Evolutionary conservation across 2,329 filamentous ascomycete genomes (phyloP), one percentile per base, ranked within the genome.

Genomic region (Penicillium vulpinum): DNA sequence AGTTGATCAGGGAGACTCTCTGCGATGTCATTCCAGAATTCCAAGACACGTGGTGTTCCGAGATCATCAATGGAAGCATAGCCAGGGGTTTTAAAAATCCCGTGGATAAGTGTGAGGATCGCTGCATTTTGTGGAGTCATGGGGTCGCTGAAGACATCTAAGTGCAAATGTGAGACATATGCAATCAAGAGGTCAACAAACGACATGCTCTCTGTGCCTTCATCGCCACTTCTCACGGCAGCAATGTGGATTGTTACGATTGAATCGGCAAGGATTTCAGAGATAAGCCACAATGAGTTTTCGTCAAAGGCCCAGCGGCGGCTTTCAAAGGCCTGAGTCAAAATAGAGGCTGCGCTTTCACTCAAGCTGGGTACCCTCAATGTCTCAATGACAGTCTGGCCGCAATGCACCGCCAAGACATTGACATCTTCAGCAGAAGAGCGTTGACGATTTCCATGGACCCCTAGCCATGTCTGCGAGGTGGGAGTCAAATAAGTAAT

Each of bases 1-100:
- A 72, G 48, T 31, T 69, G 58, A 36, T 75, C 73, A 36, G 70
- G 69, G 9, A 77, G 57, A 47, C 70, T 68, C 51, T 77, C 75
- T 10, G 75, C 76, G 38, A 69, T 71, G 47, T 75, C 73, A 22
- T 73, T 74, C 74, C 72, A 79, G 62, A 70, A 78, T 57, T 78
- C 76, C n/a, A 78, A 58, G 10, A 73, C 67, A 35, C 73, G 59
- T 4, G 73, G 69, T 28, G 71, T 70, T 28, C 71, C 74, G 28
- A 66, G 58, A 50, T 77, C 75, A 16, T 77, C 75, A 28, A 77
- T 73, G 22, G 70, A 72, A 3, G 74, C 72, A 61, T 73, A 74
- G 1, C 75, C 76, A 18, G 76, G 74, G 0, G 70, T 70, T 51
- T 73, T 72, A 50, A 78, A 74, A 15, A 77, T 61, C 10, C 68